These are phyloP conservation scores for Cytospora leucostoma DNA, from an alignment of 2,329 filamentous ascomycete species.

Conservation along the genomic window DNA sequence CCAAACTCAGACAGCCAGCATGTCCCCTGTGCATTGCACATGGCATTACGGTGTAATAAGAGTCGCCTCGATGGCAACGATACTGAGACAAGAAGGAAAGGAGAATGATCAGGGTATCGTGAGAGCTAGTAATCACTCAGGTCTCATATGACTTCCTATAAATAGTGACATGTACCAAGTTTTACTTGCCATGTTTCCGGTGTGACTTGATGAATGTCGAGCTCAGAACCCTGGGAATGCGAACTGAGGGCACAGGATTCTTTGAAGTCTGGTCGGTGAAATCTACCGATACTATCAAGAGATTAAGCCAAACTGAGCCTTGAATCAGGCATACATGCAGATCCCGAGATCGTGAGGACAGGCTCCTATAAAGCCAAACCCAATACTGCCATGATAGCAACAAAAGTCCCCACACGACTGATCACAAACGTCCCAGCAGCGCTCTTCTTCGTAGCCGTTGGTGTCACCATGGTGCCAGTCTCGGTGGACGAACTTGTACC, in stretches of 20 bases:
- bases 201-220: neutral
- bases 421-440: neutral
- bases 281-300: neutral
- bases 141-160: too few species aligned
- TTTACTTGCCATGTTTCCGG: neutral
- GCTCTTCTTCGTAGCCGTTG: neutral
- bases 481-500: neutral
- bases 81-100: too few species aligned
- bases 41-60: too few species aligned
- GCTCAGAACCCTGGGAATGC: too few species aligned
- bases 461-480: neutral
- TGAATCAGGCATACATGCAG: neutral
- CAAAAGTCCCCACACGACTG: neutral
- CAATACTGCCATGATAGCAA: neutral
- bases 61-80: too few species aligned
- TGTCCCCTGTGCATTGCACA: too few species aligned
- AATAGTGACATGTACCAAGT: too few species aligned
- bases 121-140: too few species aligned
- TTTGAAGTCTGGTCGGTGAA: too few species aligned
- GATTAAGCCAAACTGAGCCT: neutral
- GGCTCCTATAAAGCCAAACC: neutral
- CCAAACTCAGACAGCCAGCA: too few species aligned
- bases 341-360: neutral
- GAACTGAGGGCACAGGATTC: neutral
- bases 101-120: too few species aligned